Evolutionary conservation across 2,329 filamentous ascomycete species (phyloP).

Genomic region (Exophiala aquamarina): DNA sequence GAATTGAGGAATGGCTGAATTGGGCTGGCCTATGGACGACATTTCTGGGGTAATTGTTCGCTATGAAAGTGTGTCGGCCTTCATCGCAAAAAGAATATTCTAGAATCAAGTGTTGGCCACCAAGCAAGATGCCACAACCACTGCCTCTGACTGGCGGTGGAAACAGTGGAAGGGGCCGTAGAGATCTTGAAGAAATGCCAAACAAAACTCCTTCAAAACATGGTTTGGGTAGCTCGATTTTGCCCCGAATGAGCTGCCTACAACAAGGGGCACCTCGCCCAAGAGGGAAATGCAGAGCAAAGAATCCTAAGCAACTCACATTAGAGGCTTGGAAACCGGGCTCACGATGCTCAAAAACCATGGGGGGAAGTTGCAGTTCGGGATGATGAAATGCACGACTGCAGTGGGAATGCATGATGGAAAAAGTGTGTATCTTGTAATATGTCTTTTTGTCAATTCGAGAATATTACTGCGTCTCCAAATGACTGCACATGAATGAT

Average conservation of each 20-base stretch:
- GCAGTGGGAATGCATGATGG: too few species aligned
- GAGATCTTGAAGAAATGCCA: constrained; percentile 63
- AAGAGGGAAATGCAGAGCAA: constrained; percentile 59
- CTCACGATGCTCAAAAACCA: constrained; percentile 17
- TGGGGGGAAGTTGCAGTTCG: too few species aligned
- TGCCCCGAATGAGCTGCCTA: constrained; percentile 64
- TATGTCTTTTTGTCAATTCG: too few species aligned
- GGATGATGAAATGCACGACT: too few species aligned
- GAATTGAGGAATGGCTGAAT: constrained; percentile 63
- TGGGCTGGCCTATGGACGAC: constrained; percentile 62
- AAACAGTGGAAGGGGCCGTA: constrained; percentile 61
- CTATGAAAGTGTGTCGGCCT: too few species aligned
- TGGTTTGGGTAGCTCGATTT: constrained; percentile 59
- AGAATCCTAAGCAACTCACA: constrained; percentile 58
- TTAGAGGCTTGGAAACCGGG: constrained; percentile 61
- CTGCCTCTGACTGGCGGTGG: too few species aligned
- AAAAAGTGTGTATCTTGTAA: too few species aligned
- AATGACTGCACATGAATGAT: too few species aligned
- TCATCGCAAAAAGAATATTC: too few species aligned
- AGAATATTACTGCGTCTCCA: too few species aligned
- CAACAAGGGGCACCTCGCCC: constrained; percentile 66
- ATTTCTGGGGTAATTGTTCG: constrained; percentile 62
- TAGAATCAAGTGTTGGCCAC: too few species aligned
- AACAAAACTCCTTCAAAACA: constrained; percentile 54
- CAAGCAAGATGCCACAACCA: too few species aligned